Evolutionary conservation across 2,329 filamentous ascomycete genomes (phyloP), one percentile per base, ranked within the genome.

Genomic region (Pseudopithomyces chartarum): DNA sequence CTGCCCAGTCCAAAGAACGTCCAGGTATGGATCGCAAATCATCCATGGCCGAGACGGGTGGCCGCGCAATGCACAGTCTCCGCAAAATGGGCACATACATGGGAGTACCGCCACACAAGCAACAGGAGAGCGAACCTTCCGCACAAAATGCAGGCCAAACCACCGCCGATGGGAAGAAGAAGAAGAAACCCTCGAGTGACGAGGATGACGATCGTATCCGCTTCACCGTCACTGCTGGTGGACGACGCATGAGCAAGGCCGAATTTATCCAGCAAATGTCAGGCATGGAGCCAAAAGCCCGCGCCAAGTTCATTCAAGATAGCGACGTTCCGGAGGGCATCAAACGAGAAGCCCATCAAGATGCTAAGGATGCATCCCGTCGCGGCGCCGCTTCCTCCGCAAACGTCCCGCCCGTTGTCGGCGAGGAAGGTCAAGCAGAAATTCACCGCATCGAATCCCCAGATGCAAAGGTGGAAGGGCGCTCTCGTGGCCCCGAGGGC

Each of bases 251-350:
- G 85, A 92, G 84, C 59, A 93, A 93, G 76, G 86, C 88, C 4
- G 90, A 92, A 68, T 94, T 95, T 70, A 86, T 95, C 58, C 80
- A 83, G 45, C 87, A 91, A 69, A 87, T 95, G 68, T 85, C 87
- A 61, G 85, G 87, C 61, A 81, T 94, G 57, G 90, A 94, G 70
- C 84, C 85, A 22, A 85, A 85, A 67, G 85, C 87, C 13, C 82
- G 85, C 36, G 81, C 80, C 13, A 80, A 78, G 46, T 74, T 79
- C 26, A 75, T 83, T 6, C 79, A 83, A 56, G 69, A 78, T 52
- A 80, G 76, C 63, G 73, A 82, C 57, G 79, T 75, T 2, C 80
- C 81, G 0, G 79, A 82, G 29, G 63, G 64, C 2, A 76, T 82
- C 47, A 83, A 83, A 67, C 72, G 70, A 6, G 79, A 81, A 46